Conservation (phyloP, 2,329 filamentous ascomycete genomes). For the Blastomyces parvus region DNA sequence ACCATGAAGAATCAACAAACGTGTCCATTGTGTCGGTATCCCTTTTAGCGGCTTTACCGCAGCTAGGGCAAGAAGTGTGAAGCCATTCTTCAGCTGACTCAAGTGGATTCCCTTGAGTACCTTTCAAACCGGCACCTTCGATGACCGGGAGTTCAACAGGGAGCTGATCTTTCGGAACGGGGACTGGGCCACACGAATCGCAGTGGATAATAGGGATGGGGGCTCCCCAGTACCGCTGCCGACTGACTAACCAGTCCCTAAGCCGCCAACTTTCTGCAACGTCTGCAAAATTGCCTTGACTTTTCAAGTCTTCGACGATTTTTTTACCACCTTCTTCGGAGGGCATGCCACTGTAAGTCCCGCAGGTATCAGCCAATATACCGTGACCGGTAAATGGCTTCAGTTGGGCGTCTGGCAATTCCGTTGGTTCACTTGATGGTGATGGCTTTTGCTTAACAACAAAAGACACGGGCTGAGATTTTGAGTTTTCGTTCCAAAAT, state of each 20-base stretch:
- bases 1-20: conserved; percentile 93
- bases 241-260: conserved; percentile 80
- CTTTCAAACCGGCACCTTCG: conserved; percentile 56
- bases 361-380: conserved; percentile 56
- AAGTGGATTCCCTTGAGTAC: conserved; percentile 66
- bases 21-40: conserved; percentile 96
- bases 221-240: conserved; percentile 87
- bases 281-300: conserved; percentile 48
- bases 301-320: conserved; percentile 47
- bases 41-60: conserved; percentile 58
- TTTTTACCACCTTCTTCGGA: conserved; percentile 54
- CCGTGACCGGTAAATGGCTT: conserved; percentile 56
- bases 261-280: conserved; percentile 67
- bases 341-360: conserved; percentile 52
- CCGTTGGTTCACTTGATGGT: conserved; percentile 29
- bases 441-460: conserved; percentile 47
- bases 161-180: conserved; percentile 65
- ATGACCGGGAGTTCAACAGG: conserved; percentile 67
- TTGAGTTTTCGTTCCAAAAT: conserved; percentile 67
- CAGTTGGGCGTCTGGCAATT: conserved; percentile 30
- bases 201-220: conserved; percentile 88
- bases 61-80: conserved; percentile 63
- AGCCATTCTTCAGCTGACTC: conserved; percentile 64
- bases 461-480: conserved; percentile 50
- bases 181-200: conserved; percentile 62